These are phyloP conservation scores for Phytophthora macrochlamydospora DNA, from an alignment of 352 stramenopile species.

Conservation along the genomic window DNA sequence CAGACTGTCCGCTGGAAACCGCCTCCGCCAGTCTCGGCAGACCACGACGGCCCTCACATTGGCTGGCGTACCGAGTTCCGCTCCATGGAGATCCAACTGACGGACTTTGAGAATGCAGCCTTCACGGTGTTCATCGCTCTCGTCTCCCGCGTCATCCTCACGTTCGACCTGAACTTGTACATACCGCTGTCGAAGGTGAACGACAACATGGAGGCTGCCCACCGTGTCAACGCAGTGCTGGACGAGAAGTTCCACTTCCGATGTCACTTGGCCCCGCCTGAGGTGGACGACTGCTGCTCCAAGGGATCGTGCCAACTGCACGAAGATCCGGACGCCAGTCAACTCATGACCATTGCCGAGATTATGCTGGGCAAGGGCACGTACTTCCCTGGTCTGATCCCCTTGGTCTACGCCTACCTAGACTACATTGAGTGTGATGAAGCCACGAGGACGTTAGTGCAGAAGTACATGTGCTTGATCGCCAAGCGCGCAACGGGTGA, in stretches of 20 bases:
- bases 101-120: constrained; percentile 99
- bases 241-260: constrained; percentile 99
- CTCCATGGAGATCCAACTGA: constrained; percentile 99
- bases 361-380: constrained; percentile 96
- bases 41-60: constrained; percentile 55
- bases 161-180: constrained; percentile 99
- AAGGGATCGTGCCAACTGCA: constrained; percentile 52
- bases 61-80: constrained; percentile 94
- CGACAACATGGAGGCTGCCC: constrained; percentile 99
- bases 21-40: constrained; percentile 81
- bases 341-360: constrained; percentile 98
- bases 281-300: constrained; percentile 68
- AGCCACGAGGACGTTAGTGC: constrained; percentile 77
- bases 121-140: constrained; percentile 99
- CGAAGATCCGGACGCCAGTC: constrained; percentile 68
- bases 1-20: constrained; percentile 99
- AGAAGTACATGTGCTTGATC: constrained; percentile 91
- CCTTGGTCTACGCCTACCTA: constrained; percentile 96
- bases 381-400: constrained; percentile 97
- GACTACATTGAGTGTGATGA: constrained; percentile 98
- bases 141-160: constrained; percentile 97
- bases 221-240: constrained; percentile 93
- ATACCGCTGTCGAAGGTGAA: constrained; percentile 98
- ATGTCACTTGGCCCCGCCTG: constrained; percentile 92
- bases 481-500: constrained; percentile 94